Evolutionary conservation across 768 basidiomycete genomes (phyloP), one percentile per base, ranked within the genome.

Genomic region (Boletus reticulatus): DNA sequence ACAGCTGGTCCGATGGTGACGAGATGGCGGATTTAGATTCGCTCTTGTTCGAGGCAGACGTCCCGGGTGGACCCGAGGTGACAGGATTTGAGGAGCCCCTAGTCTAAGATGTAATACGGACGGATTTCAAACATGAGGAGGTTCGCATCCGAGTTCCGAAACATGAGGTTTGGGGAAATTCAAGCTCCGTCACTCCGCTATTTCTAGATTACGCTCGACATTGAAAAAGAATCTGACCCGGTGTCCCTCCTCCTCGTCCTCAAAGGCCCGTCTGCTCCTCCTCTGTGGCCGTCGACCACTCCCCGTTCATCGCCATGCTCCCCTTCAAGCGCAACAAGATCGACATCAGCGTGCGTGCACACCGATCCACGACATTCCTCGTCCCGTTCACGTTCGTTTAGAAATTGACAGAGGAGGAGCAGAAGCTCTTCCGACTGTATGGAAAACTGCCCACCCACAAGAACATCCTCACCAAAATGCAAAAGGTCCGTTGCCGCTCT

Each of bases 401-500:
- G 92, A 85, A 85, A 70, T 72, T 97, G 76, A 83, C 80, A 56
- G 86, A 87, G 65, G 88, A 97, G 76, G 96, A 98, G 78, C 85
- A 93, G 75, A 88, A 93, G 77, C 84, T 98, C 60, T 94, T 98
- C 75, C 82, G 87, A 63, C 85, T 92, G 72, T 98, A 98, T 75
- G 96, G 96, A 54, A 96, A 94, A 73, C 78, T 96, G 34, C 96
- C 96, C 22, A 84, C 85, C 4, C 92, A 93, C 74, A 98, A 98
- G 85, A 94, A 90, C 72, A 78, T 90, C 50, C 82, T 98, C 62
- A 88, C 81, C 68, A 94, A 94, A 79, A 94, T 97, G 88, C 92
- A 94, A 74, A 96, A 93, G 86, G 95, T 92, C 43, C 48, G 79
- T 67, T 32, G 3, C 41, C 32, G 17, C 41, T 4, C 43, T 20